A percentile compares a stretch with the other conserved stretches of the same genome.
phyloP scores from a whole-genome alignment of 208 protist genomes.

The Leishmania tropica region DNA sequence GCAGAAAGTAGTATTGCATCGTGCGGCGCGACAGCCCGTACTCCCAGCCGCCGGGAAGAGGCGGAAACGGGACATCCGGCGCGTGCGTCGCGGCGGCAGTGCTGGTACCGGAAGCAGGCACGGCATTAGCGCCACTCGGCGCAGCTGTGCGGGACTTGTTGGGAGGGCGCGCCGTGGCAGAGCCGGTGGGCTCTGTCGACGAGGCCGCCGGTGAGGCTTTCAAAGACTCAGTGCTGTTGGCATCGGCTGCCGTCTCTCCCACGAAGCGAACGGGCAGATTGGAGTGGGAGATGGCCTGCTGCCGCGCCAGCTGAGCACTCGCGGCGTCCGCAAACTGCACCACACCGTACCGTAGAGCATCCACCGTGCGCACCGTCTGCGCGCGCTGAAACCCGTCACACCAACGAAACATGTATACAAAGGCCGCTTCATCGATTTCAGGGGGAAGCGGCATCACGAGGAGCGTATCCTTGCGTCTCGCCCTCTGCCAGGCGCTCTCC shows the following conservation, averaged over 20 bases:
- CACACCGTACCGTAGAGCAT: conserved; percentile 29
- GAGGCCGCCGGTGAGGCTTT: too few relatives aligned
- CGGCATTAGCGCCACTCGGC: not conserved
- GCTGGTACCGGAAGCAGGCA: not conserved
- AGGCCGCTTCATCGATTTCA: conserved; percentile 31
- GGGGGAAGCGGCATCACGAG: conserved; percentile 17
- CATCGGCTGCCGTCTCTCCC: not conserved
- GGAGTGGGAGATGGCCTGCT: conserved; percentile 18
- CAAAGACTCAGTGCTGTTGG: not conserved
- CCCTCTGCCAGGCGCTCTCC: conserved; percentile 26
- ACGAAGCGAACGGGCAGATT: conserved; percentile 15
- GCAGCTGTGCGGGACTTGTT: not conserved
- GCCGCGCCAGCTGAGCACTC: conserved; percentile 15
- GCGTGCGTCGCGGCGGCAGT: conserved; percentile 9
- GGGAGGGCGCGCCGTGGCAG: not conserved
- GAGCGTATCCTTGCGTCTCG: conserved; percentile 17
- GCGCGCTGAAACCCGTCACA: conserved; percentile 33
- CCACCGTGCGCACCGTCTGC: conserved; percentile 31
- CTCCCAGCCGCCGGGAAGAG: conserved; percentile 32
- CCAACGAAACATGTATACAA: conserved; percentile 35
- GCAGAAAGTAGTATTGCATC: conserved; percentile 39
- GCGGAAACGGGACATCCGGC: conserved; percentile 28
- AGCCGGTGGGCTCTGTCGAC: not conserved
- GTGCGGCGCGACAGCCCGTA: conserved; percentile 34
- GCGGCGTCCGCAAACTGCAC: conserved; percentile 25